Percentiles rank a stretch among this genome's conserved stretches.
These are phyloP conservation scores for Vitellaria paradoxa DNA, from an alignment of 179 eudicot genomes.

Conservation along the genomic window DNA sequence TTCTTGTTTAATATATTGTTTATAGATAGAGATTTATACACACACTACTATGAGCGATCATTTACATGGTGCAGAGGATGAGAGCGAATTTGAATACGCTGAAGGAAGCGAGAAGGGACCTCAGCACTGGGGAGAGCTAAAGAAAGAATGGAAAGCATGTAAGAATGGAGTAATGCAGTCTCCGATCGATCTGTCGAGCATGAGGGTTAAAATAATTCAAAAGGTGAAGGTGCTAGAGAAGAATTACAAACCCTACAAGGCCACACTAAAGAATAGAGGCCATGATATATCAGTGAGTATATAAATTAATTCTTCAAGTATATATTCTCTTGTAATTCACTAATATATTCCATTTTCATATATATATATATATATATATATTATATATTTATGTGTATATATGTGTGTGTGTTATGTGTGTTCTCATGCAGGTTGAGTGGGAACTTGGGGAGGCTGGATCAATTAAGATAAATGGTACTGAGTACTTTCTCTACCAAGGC, in stretches of 20 bases:
- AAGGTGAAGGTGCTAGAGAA: slow-evolving; percentile 17
- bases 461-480: slow-evolving; percentile 41
- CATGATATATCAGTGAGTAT: slow-evolving; percentile 37
- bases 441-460: slow-evolving; percentile 33
- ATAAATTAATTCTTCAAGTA: neutral
- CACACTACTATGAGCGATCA: too few species aligned
- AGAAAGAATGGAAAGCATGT: slow-evolving; percentile 46
- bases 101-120: slow-evolving; percentile 43
- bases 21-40: too few species aligned
- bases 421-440: slow-evolving; percentile 31
- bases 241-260: slow-evolving; percentile 31
- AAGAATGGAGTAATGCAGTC: slow-evolving; percentile 47
- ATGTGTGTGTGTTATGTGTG: too few species aligned
- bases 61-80: slow-evolving; percentile 27
- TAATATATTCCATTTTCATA: too few species aligned
- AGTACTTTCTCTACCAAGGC: slow-evolving; percentile 39
- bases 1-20: neutral
- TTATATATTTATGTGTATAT: too few species aligned
- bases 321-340: neutral
- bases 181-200: slow-evolving; percentile 48
- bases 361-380: too few species aligned
- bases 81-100: slow-evolving; percentile 29
- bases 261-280: slow-evolving; percentile 36
- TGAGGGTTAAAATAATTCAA: slow-evolving; percentile 27
- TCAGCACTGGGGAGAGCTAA: slow-evolving; percentile 41